A percentile compares a stretch with the other conserved stretches of the same genome.
Evolutionary conservation across 306 rosid genomes (phyloP).

Genomic region (Quercus cerris): DNA sequence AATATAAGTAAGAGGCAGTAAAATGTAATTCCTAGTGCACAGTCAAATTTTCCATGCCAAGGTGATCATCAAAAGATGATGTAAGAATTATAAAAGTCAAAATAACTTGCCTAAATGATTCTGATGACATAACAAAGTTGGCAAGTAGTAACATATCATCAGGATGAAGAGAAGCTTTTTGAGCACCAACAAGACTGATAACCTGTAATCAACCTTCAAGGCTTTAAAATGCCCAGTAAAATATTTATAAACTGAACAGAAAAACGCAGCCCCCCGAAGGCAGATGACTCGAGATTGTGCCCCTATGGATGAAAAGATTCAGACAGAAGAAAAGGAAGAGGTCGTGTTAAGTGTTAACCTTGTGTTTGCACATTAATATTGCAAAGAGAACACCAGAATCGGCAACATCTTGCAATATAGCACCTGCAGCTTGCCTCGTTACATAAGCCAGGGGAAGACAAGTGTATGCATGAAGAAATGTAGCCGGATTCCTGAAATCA

Average conservation of each 20-base stretch:
- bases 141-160: slow-evolving; percentile 84
- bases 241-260: background rate
- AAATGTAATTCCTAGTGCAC: background rate
- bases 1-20: background rate
- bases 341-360: slow-evolving; percentile 44
- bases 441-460: slow-evolving; percentile 93
- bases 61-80: background rate
- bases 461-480: slow-evolving; percentile 94
- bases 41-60: slow-evolving; percentile 1
- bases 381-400: slow-evolving; percentile 95
- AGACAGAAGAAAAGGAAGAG: slow-evolving; percentile 11
- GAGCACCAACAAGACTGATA: slow-evolving; percentile 91
- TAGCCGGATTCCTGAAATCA: slow-evolving; percentile 83
- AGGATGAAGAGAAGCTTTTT: slow-evolving; percentile 94
- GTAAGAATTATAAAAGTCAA: background rate
- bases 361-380: slow-evolving; percentile 89
- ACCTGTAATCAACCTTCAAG: slow-evolving; percentile 64
- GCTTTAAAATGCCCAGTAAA: slow-evolving; percentile 17
- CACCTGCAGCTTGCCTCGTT: slow-evolving; percentile 92
- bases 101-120: slow-evolving; percentile 82
- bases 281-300: background rate
- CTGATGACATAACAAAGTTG: slow-evolving; percentile 87
- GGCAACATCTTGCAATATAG: slow-evolving; percentile 86
- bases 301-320: slow-evolving; percentile 1
- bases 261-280: background rate